Percentiles rank a stretch among this genome's conserved stretches.
Evolutionary conservation across 305 asterid genomes (phyloP).

Genomic region (Solanum hybrid): DNA sequence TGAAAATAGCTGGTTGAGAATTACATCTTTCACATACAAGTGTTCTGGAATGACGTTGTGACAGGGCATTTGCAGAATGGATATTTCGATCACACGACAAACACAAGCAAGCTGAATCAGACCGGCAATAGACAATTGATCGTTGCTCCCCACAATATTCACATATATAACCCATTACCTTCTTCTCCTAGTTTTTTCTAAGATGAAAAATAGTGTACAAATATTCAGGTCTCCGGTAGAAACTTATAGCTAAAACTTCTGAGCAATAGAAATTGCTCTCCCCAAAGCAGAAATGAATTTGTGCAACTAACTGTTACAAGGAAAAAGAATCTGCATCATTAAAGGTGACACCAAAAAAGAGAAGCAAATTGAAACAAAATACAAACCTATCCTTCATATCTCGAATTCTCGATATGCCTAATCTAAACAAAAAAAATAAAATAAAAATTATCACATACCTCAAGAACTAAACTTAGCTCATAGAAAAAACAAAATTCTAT

Average conservation of each 20-base stretch:
- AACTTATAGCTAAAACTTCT: background rate
- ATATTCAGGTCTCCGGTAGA: background rate
- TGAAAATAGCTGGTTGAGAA: constrained; percentile 52
- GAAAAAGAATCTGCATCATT: background rate
- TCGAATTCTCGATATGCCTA: background rate
- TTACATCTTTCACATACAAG: constrained; percentile 81
- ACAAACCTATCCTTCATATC: background rate
- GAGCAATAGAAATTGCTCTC: background rate
- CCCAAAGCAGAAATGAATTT: background rate
- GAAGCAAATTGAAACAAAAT: background rate
- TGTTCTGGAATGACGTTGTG: constrained; percentile 76
- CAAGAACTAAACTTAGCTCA: constrained; percentile 12
- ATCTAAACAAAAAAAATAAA: background rate
- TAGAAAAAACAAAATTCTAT: background rate
- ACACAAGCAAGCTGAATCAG: constrained; percentile 76
- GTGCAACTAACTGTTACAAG: background rate
- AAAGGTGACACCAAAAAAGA: background rate
- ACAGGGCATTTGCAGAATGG: constrained; percentile 82
- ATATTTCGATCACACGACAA: constrained; percentile 73
- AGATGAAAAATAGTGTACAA: background rate
- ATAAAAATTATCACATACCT: background rate
- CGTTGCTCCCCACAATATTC: constrained; percentile 75
- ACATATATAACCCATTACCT: constrained; percentile 51
- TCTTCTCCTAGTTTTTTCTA: background rate
- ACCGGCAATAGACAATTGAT: constrained; percentile 66